Conservation (phyloP, 192 early-diverging fungal species). For the Geranomyces variabilis region DNA sequence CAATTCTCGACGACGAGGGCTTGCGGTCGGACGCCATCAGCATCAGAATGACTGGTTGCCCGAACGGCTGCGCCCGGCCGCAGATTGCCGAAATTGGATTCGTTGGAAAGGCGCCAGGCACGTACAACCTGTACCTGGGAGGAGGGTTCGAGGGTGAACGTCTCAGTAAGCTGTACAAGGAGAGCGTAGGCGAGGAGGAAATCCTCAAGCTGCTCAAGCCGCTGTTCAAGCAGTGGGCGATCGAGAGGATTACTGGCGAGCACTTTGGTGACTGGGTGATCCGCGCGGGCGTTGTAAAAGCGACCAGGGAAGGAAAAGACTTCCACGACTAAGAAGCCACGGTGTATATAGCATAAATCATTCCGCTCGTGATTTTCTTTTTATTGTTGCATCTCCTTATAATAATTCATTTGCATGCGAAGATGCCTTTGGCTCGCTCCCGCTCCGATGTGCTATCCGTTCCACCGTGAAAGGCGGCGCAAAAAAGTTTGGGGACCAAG, state of each 20-base stretch:
- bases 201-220: slow-evolving; percentile 78
- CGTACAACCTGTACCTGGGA: slow-evolving; percentile 95
- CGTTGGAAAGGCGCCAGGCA: slow-evolving; percentile 91
- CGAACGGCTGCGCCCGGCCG: slow-evolving; percentile 96
- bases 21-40: slow-evolving; percentile 87
- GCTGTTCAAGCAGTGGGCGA: slow-evolving; percentile 80
- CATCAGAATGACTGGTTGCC: slow-evolving; percentile 97
- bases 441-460: too few relatives aligned
- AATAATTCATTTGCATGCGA: too few relatives aligned
- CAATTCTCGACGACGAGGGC: slow-evolving; percentile 76
- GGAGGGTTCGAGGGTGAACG: slow-evolving; percentile 85
- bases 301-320: slow-evolving; percentile 18
- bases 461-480: too few relatives aligned
- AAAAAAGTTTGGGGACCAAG: too few relatives aligned
- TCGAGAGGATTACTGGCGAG: slow-evolving; percentile 73
- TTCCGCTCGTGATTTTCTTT: too few relatives aligned
- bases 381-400: too few relatives aligned
- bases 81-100: slow-evolving; percentile 94
- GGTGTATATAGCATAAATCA: too few relatives aligned
- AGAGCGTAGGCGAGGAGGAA: slow-evolving; percentile 85
- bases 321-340: slow-evolving; percentile 31
- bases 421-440: too few relatives aligned
- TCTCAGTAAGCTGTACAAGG: slow-evolving; percentile 89
- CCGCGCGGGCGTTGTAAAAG: slow-evolving; percentile 76
- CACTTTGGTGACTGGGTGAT: slow-evolving; percentile 96